These are phyloP conservation scores for Coemansia umbellata DNA, from an alignment of 192 early-diverging fungal species.

Conservation along the genomic window DNA sequence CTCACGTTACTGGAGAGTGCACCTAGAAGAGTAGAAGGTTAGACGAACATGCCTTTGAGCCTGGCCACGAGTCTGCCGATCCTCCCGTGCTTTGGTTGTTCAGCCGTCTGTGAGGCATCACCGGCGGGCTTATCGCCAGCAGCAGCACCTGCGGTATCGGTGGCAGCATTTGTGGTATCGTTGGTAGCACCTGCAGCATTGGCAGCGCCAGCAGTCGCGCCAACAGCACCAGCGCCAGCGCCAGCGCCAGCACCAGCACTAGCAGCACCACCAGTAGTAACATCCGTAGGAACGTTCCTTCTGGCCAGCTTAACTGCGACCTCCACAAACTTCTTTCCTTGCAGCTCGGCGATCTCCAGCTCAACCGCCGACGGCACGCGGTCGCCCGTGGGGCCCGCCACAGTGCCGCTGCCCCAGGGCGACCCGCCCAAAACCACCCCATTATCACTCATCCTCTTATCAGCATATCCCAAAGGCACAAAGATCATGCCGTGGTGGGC, in stretches of 20 bases:
- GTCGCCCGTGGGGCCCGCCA: conserved; percentile 20
- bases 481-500: conserved; percentile 58
- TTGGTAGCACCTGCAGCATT: too few species aligned
- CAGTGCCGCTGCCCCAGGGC: conserved; percentile 22
- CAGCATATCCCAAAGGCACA: conserved; percentile 51
- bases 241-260: neutral
- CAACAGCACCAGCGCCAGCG: neutral
- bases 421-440: conserved; percentile 11
- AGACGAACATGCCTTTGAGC: conserved; percentile 10
- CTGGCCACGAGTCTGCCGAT: neutral
- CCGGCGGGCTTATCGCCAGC: neutral
- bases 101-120: neutral
- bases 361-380: conserved; percentile 15
- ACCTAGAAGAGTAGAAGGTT: neutral
- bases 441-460: conserved; percentile 18
- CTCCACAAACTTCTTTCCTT: conserved; percentile 30
- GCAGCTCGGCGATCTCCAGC: conserved; percentile 31
- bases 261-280: too few species aligned
- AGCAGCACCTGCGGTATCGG: neutral
- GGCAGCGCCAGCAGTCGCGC: neutral
- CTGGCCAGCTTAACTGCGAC: conserved; percentile 13
- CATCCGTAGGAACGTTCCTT: neutral
- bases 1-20: neutral
- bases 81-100: neutral
- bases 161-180: too few species aligned